Conservation (phyloP, 164 flowering plant species). For the Macadamia integrifolia region DNA sequence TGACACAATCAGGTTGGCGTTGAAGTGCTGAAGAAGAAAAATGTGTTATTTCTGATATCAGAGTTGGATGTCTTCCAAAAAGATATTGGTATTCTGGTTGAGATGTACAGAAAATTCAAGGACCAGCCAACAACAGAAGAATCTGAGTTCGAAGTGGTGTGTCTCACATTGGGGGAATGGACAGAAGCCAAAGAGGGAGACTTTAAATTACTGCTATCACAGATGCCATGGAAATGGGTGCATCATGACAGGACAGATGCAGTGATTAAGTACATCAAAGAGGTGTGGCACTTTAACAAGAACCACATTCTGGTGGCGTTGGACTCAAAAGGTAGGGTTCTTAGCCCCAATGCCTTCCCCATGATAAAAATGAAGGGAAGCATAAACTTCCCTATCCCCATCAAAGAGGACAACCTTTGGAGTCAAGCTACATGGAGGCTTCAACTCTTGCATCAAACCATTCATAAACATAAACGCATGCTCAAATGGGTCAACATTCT, state of each 20-base stretch:
- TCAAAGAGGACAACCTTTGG: constrained; percentile 23
- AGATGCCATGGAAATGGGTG: constrained; percentile 68
- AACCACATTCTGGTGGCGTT: constrained; percentile 31
- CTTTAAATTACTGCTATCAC: constrained; percentile 23
- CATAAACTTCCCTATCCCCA: constrained; percentile 31
- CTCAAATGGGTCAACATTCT: constrained; percentile 24
- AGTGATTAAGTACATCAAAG: constrained; percentile 21
- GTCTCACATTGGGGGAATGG: constrained; percentile 76
- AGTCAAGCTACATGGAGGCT: constrained; percentile 27
- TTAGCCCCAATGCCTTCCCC: constrained; percentile 27
- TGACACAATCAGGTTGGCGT: constrained; percentile 41
- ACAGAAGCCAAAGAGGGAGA: constrained; percentile 24
- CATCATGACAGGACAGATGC: constrained; percentile 33
- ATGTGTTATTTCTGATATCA: constrained; percentile 64
- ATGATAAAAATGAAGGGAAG: constrained; percentile 39
- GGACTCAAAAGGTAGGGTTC: constrained; percentile 29
- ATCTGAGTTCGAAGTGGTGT: constrained; percentile 65
- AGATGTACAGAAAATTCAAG: constrained; percentile 49
- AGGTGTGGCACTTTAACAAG: constrained; percentile 20
- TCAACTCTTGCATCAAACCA: constrained; percentile 25
- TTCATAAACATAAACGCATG: constrained; percentile 15
- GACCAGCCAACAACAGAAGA: constrained; percentile 36
- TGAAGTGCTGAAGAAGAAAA: constrained; percentile 61
- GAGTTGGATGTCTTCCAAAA: constrained; percentile 54
- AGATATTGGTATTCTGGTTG: constrained; percentile 50